These are phyloP conservation scores for Ustilago bromivora DNA, from an alignment of 1,284 basidiomycete genomes.

Conservation along the genomic window DNA sequence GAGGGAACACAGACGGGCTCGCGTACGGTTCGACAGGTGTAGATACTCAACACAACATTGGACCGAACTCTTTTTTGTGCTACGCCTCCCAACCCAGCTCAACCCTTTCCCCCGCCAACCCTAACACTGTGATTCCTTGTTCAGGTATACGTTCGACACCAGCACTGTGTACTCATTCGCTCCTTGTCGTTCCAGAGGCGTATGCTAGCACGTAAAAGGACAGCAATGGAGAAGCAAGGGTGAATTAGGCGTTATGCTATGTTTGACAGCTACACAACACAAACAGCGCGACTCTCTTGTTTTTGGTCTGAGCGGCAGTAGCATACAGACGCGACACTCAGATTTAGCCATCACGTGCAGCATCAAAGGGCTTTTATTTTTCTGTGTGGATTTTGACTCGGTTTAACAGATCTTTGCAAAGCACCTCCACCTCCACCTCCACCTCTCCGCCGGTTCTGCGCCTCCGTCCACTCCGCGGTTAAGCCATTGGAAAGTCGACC, in stretches of 20 bases:
- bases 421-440: conserved; percentile 17
- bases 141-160: neutral
- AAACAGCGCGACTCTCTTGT: conserved; percentile 6
- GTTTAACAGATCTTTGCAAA: neutral
- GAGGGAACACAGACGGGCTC: neutral
- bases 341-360: conserved; percentile 19
- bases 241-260: neutral
- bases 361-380: neutral
- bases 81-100: neutral
- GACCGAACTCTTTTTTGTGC: neutral
- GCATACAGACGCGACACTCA: conserved; percentile 8
- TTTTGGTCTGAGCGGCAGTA: neutral
- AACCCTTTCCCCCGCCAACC: neutral
- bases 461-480: neutral
- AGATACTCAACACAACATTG: conserved; percentile 9
- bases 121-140: neutral
- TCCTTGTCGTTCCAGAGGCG: neutral
- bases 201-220: neutral
- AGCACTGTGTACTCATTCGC: no score
- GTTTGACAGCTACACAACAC: conserved; percentile 1
- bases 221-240: neutral
- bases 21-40: conserved; percentile 6
- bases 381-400: neutral
- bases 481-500: neutral
- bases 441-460: neutral